phyloP scores from a whole-genome alignment of 2,329 filamentous ascomycete species.

The Calcarisporium arbuscula region DNA sequence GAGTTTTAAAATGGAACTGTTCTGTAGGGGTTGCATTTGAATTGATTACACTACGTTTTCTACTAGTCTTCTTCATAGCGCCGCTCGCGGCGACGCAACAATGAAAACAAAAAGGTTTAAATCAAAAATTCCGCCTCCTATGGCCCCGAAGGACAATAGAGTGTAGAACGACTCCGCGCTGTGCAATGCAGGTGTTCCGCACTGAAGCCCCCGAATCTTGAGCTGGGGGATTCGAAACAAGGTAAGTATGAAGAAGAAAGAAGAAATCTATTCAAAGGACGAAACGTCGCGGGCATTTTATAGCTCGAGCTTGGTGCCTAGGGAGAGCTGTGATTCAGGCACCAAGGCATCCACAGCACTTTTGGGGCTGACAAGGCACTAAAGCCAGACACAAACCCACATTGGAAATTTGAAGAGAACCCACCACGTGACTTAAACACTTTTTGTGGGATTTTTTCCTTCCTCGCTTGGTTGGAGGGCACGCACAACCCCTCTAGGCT shows the following conservation, averaged over 20 bases:
- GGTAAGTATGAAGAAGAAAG: slow-evolving; percentile 48
- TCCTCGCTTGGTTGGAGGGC: slow-evolving; percentile 9
- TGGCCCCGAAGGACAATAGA: slow-evolving; percentile 51
- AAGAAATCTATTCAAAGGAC: slow-evolving; percentile 17
- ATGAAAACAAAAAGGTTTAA: slow-evolving; percentile 36
- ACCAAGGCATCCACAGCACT: slow-evolving; percentile 14
- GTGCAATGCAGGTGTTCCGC: slow-evolving; percentile 50
- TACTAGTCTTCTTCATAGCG: slow-evolving; percentile 38
- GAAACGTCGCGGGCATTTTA: slow-evolving; percentile 20
- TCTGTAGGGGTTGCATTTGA: too few species aligned
- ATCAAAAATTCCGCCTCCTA: slow-evolving; percentile 51
- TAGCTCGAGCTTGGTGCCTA: slow-evolving; percentile 22
- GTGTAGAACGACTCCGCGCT: slow-evolving; percentile 41
- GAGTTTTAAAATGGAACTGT: too few species aligned
- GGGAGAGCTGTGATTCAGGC: too few species aligned
- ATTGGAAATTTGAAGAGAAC: slow-evolving; percentile 12
- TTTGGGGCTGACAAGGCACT: slow-evolving; percentile 8
- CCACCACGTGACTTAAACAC: slow-evolving; percentile 19
- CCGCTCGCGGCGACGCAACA: slow-evolving; percentile 31
- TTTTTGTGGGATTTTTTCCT: slow-evolving; percentile 10
- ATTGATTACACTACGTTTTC: too few species aligned
- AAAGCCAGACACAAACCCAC: background rate
- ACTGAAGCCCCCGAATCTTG: slow-evolving; percentile 38
- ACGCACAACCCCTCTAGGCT: slow-evolving; percentile 22
- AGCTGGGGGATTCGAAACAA: slow-evolving; percentile 39